Percentiles rank a stretch among this genome's conserved stretches.
Evolutionary conservation across 306 rosid genomes (phyloP).

Genomic region (Lathyrus oleraceus): DNA sequence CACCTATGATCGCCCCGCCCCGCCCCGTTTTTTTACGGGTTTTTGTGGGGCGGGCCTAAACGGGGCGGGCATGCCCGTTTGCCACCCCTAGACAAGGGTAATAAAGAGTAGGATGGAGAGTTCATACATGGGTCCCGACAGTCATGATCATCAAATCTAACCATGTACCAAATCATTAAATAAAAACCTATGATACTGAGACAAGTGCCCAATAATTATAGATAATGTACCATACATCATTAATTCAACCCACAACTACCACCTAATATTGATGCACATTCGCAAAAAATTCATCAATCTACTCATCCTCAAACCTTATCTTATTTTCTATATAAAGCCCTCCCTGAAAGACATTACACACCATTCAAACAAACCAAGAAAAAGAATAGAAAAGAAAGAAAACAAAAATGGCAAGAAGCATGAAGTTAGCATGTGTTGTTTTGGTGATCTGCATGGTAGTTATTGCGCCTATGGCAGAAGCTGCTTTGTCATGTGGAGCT

Average conservation of each 20-base stretch:
- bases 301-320: neutral
- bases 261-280: neutral
- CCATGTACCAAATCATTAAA: neutral
- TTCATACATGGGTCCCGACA: neutral
- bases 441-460: no score
- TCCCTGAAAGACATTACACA: neutral
- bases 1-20: no score
- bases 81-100: no score
- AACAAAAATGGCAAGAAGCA: no score
- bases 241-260: no score
- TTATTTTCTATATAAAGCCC: neutral
- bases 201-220: neutral
- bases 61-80: no score
- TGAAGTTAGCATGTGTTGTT: no score
- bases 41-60: no score
- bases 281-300: neutral
- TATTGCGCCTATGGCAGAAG: constrained; percentile 32
- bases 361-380: neutral
- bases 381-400: no score
- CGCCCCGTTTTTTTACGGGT: no score
- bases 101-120: no score
- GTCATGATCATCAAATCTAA: neutral
- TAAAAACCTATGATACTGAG: neutral
- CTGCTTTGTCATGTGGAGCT: constrained; percentile 44
- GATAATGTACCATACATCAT: neutral